Evolutionary conservation across 2,329 filamentous ascomycete genomes (phyloP), one percentile per base, ranked within the genome.

Genomic region (Xylaria sp.): DNA sequence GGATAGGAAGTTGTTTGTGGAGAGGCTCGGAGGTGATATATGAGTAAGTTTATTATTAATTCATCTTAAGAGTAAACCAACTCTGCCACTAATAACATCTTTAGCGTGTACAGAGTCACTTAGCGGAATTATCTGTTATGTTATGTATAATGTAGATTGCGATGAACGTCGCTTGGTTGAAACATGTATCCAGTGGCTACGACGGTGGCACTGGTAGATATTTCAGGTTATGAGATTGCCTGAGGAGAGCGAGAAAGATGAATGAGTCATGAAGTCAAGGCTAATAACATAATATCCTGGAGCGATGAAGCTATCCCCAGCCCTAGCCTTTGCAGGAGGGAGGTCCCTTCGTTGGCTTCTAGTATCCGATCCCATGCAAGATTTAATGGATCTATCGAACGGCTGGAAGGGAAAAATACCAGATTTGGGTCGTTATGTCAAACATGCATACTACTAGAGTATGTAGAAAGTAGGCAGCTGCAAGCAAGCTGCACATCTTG

Each of bases 1-100:
- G 73, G 73, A 56, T 73, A 17, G 71, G 70, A 31, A 71, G 72
- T 37, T 74, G 73, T 63, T 53, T 71, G 2, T 72, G 72, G 71
- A 72, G 62, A 59, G 70, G 70, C 1, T 61, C 65, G 17, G 72
- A 75, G 31, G 64, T 74, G 11, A 64, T 74, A 17, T 74, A 69
- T 50, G 72, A 75, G 73, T 75, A 63, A 61, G 69, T 52, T 45
- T 59, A 23, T 38, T 17, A 19, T 31, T 15, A 31, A 7, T 11
- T 3, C 3, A 14, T 11, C 31, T 28, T 4, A 21, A 15, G 23
- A 35, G 28, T 7, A 21, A 28, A 15, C 2, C 23, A 17, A 35
- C 67, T 71, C 54, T 9, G 28, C 9, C 28, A 71, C 35, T 1
- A 17, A n/a, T n/a, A n/a, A 35, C 19, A 5, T 21, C 11, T n/a